Conservation (phyloP, 495 filamentous ascomycete species). For the Beverwykella pulmonaria region DNA sequence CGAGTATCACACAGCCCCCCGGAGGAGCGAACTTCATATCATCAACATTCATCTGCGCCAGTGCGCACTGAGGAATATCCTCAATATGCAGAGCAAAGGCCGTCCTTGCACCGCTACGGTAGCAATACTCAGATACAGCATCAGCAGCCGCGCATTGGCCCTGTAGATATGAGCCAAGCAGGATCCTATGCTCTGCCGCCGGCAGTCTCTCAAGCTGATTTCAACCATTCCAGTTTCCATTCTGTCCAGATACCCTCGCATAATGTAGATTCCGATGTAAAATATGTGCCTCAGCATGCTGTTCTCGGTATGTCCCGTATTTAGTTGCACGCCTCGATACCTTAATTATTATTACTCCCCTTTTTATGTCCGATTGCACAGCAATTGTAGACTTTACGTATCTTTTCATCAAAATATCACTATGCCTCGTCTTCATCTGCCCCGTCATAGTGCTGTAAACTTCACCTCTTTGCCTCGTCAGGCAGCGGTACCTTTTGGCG, state of each 20-base stretch:
- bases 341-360: slow-evolving; percentile 20
- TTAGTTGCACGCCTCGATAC: slow-evolving; percentile 23
- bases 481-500: background rate
- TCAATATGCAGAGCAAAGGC: slow-evolving; percentile 21
- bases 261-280: slow-evolving; percentile 37
- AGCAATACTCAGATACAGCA: slow-evolving; percentile 15
- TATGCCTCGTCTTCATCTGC: background rate
- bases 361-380: slow-evolving; percentile 32
- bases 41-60: slow-evolving; percentile 9
- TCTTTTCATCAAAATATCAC: slow-evolving; percentile 6
- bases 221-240: slow-evolving; percentile 16
- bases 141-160: slow-evolving; percentile 8
- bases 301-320: slow-evolving; percentile 39
- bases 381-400: slow-evolving; percentile 33
- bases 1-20: background rate
- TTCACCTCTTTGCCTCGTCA: background rate
- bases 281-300: slow-evolving; percentile 38
- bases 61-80: slow-evolving; percentile 28
- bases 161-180: slow-evolving; percentile 19
- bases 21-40: slow-evolving; percentile 21
- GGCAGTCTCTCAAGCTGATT: slow-evolving; percentile 6
- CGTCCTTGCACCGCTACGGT: slow-evolving; percentile 17
- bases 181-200: slow-evolving; percentile 13
- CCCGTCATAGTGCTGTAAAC: slow-evolving; percentile 11
- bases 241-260: slow-evolving; percentile 36